These are phyloP conservation scores for Saccharomyces mikatae DNA, from an alignment of 805 yeast species.

Conservation along the genomic window DNA sequence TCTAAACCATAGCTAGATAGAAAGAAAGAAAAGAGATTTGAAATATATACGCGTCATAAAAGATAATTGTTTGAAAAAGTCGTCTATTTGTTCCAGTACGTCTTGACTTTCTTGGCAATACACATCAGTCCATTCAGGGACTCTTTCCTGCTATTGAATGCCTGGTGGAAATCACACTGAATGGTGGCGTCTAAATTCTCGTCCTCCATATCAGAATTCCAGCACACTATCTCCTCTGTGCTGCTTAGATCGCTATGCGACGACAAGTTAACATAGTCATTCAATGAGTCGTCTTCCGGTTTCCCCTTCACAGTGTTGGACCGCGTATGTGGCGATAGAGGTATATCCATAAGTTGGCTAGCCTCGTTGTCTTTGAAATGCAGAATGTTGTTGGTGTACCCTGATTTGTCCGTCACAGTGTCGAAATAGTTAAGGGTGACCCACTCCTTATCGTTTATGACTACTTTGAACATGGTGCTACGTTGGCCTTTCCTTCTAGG, in stretches of 20 bases:
- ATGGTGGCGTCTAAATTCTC: slow-evolving; percentile 10
- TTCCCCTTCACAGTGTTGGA: not conserved
- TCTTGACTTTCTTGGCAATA: slow-evolving; percentile 18
- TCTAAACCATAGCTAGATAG: not conserved
- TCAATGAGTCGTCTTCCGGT: not conserved
- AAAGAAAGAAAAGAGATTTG: not conserved
- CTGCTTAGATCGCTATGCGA: slow-evolving; percentile 27
- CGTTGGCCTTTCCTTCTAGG: slow-evolving; percentile 10
- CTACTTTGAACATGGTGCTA: slow-evolving; percentile 16
- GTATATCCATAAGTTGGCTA: not conserved
- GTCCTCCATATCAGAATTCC: slow-evolving; percentile 5
- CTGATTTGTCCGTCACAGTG: slow-evolving; percentile 17
- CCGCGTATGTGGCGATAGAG: not conserved
- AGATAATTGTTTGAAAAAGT: not conserved
- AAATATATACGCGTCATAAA: slow-evolving; percentile 1
- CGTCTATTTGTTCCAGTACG: slow-evolving; percentile 17
- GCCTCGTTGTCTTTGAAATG: slow-evolving; percentile 11
- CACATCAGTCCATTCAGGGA: slow-evolving; percentile 14
- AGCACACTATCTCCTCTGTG: slow-evolving; percentile 18
- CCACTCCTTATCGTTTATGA: slow-evolving; percentile 23
- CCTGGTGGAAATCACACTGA: slow-evolving; percentile 8
- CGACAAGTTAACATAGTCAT: slow-evolving; percentile 23
- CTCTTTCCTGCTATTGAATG: slow-evolving; percentile 7
- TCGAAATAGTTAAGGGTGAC: slow-evolving; percentile 20
- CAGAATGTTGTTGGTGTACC: slow-evolving; percentile 19